Evolutionary conservation across 2,329 filamentous ascomycete genomes (phyloP), one percentile per base, ranked within the genome.

Genomic region (Alternaria angustiovoidea): DNA sequence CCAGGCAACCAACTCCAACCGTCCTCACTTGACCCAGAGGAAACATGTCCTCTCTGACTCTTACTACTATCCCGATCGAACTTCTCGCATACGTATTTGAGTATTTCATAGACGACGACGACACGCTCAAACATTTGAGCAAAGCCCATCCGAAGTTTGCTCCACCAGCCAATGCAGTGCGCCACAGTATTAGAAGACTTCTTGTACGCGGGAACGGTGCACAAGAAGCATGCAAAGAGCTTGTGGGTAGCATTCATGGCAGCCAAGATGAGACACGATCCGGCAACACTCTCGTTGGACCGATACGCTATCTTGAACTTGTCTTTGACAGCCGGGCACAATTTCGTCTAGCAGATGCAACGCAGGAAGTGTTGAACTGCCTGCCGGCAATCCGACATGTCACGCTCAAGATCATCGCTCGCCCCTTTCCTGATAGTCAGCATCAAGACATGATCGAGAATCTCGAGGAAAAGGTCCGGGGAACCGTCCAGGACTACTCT

Each of bases 251-350:
- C 26, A 26, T 47, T 47, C n/a, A 12, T 32, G 26, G n/a, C 11
- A n/a, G 9, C 44, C 44, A 47, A 11, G 11, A 38, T 12, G 36
- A 18, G 8, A 47, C 26, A 47, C n/a, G 26, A 28, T 32, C 36
- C 36, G n/a, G 36, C 14, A n/a, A 18, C 32, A 14, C 28, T 3
- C 0, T 30, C 11, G 26, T 18, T 16, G 44, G 11, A 7, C 44
- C 44, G 26, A 47, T 47, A 47, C 44, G 44, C 44, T 47, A 47
- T 47, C 44, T 47, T 30, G 44, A 47, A n/a, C 26, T 47, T 30
- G 26, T 32, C 5, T 47, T 47, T 18, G 26, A 47, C 16, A 47
- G 26, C 28, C 16, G 44, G 44, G 26, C 44, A 47, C 12, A 47
- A 1, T 47, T 32, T 28, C 26, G 44, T 8, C 44, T 47, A 20